Evolutionary conservation across 2,329 filamentous ascomycete species (phyloP).

Genomic region (Paecilomyces fulvus): DNA sequence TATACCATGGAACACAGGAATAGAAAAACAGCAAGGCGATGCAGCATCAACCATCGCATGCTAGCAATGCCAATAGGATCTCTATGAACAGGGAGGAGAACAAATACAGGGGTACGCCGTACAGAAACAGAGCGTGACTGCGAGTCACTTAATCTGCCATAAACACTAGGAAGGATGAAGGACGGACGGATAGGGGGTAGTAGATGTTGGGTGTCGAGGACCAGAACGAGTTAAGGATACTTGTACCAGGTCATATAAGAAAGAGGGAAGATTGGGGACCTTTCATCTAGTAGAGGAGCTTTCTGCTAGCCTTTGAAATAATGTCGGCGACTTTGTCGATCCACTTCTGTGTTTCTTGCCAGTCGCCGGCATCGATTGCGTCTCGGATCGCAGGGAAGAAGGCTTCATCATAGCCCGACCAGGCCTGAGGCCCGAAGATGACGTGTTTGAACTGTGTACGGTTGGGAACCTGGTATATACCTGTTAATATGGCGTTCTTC

Average conservation of each 20-base stretch:
- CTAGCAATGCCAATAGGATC: neutral
- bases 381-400: slow-evolving; percentile 82
- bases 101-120: neutral
- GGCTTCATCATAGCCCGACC: slow-evolving; percentile 60
- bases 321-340: slow-evolving; percentile 64
- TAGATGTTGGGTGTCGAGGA: neutral
- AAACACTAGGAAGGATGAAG: neutral
- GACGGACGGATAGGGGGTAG: neutral
- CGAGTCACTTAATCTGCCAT: neutral
- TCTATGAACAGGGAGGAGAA: neutral
- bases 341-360: slow-evolving; percentile 57
- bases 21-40: neutral
- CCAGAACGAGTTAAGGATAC: neutral
- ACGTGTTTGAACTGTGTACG: slow-evolving; percentile 92
- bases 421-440: slow-evolving; percentile 73
- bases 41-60: neutral
- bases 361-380: slow-evolving; percentile 63
- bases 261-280: neutral
- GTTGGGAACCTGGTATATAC: slow-evolving; percentile 57
- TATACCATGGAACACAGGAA: neutral
- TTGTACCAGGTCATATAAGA: neutral
- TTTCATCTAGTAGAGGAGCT: slow-evolving; percentile 29
- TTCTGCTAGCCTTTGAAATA: slow-evolving; percentile 52
- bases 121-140: neutral
- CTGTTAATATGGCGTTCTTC: slow-evolving; percentile 4